These are phyloP conservation scores for Triangularia setosa DNA, from an alignment of 2,329 filamentous ascomycete genomes.

Conservation along the genomic window DNA sequence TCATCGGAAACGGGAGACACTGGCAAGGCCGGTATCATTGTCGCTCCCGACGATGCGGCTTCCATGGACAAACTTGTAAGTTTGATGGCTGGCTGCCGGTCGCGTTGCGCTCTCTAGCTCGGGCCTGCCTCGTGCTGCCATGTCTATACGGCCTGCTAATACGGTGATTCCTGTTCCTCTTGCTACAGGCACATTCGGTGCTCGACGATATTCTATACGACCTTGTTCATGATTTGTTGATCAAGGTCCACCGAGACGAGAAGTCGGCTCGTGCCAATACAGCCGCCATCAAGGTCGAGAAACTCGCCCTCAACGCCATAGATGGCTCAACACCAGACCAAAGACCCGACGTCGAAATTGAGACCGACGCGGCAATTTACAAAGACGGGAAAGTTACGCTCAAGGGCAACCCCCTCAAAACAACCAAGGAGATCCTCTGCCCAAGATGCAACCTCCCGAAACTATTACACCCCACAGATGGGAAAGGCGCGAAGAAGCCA, in stretches of 20 bases:
- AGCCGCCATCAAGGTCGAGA: slow-evolving; percentile 61
- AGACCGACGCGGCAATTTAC: slow-evolving; percentile 66
- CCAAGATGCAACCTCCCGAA: slow-evolving; percentile 71
- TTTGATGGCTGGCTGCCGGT: background rate
- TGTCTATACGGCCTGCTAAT: slow-evolving; percentile 12
- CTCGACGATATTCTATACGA: slow-evolving; percentile 74
- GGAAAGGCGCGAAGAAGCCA: slow-evolving; percentile 61
- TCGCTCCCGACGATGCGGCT: slow-evolving; percentile 48
- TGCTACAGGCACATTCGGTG: slow-evolving; percentile 55
- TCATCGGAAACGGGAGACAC: slow-evolving; percentile 29
- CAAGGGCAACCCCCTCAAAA: slow-evolving; percentile 69
- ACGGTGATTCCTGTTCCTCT: background rate
- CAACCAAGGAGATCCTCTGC: slow-evolving; percentile 68
- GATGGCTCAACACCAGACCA: slow-evolving; percentile 51
- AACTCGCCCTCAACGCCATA: slow-evolving; percentile 53
- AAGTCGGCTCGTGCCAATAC: slow-evolving; percentile 68
- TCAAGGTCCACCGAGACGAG: slow-evolving; percentile 73
- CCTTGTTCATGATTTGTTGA: slow-evolving; percentile 69
- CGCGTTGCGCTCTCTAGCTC: background rate
- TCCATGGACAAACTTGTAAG: slow-evolving; percentile 59
- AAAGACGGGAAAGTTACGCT: slow-evolving; percentile 65
- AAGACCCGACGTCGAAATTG: slow-evolving; percentile 53
- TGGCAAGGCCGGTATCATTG: slow-evolving; percentile 56
- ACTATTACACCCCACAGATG: slow-evolving; percentile 68
- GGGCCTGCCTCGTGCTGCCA: background rate